phyloP scores from a whole-genome alignment of 495 filamentous ascomycete genomes.

The Xylaria palmicola region DNA sequence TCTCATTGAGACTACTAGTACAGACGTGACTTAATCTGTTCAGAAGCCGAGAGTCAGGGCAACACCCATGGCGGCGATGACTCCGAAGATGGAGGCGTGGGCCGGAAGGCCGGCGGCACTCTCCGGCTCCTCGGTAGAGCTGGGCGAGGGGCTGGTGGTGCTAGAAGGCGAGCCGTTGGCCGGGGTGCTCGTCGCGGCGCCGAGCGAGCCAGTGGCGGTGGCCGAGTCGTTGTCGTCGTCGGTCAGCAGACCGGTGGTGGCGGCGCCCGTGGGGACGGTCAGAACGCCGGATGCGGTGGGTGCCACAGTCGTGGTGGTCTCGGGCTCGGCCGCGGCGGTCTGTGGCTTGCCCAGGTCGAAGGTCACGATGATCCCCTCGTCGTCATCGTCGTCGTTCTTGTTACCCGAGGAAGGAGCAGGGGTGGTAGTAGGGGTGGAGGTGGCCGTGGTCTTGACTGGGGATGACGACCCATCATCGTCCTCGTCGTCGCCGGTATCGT shows the following conservation, averaged over 20 bases:
- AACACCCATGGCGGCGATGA: slow-evolving; percentile 22
- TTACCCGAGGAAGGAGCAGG: neutral
- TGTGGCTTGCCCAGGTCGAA: slow-evolving; percentile 4
- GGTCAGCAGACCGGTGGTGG: slow-evolving; percentile 6
- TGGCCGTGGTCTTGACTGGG: slow-evolving; percentile 13
- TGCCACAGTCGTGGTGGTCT: neutral
- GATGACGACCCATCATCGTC: neutral
- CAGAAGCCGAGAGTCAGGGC: slow-evolving; percentile 26
- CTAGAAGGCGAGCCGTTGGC: neutral
- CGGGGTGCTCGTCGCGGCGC: slow-evolving; percentile 3
- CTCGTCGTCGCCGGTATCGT: slow-evolving; percentile 8
- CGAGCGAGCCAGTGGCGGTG: neutral
- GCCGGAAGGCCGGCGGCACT: slow-evolving; percentile 9
- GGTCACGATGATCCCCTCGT: neutral
- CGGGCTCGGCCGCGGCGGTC: neutral
- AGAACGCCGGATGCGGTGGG: slow-evolving; percentile 10
- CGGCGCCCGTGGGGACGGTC: slow-evolving; percentile 4
- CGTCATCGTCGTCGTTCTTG: neutral
- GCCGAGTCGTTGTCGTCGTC: slow-evolving; percentile 4
- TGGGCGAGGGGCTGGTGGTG: too few species aligned
- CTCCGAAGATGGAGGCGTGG: slow-evolving; percentile 24
- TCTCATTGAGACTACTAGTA: neutral
- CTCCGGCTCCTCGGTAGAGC: neutral
- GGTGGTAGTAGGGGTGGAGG: neutral
- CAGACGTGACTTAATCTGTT: neutral